Percentiles rank a stretch among this genome's conserved stretches.
These are phyloP conservation scores for Ophiostoma angusticollis DNA, from an alignment of 2,329 filamentous ascomycete genomes.

Conservation along the genomic window DNA sequence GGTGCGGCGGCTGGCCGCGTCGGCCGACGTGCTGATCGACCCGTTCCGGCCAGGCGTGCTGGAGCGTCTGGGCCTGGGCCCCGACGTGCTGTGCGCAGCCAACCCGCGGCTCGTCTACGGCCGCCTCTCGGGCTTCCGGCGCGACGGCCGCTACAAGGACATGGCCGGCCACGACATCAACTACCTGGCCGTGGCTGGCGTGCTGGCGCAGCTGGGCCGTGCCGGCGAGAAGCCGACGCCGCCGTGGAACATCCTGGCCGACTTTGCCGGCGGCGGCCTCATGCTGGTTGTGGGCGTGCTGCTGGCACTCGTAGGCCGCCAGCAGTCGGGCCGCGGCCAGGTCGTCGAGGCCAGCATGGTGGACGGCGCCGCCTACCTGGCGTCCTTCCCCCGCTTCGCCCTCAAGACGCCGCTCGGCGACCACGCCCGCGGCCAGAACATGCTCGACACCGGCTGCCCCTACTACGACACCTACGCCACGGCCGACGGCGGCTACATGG, in stretches of 20 bases:
- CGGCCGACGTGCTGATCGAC: constrained; percentile 74
- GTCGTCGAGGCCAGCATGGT: constrained; percentile 97
- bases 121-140: constrained; percentile 79
- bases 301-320: constrained; percentile 59
- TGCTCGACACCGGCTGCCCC: constrained; percentile 73
- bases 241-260: constrained; percentile 73
- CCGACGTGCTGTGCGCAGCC: constrained; percentile 47
- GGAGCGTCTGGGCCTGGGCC: constrained; percentile 69
- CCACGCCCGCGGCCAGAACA: constrained; percentile 56
- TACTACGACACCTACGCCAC: constrained; percentile 88
- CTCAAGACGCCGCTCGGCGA: constrained; percentile 51
- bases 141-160: constrained; percentile 69
- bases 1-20: constrained; percentile 48
- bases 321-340: constrained; percentile 57
- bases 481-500: constrained; percentile 63
- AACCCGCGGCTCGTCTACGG: constrained; percentile 72
- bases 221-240: constrained; percentile 57
- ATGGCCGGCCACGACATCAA: constrained; percentile 98
- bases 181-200: constrained; percentile 80
- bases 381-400: constrained; percentile 60
- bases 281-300: constrained; percentile 72
- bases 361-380: constrained; percentile 70
- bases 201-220: constrained; percentile 63
- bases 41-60: constrained; percentile 86
- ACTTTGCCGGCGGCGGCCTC: constrained; percentile 83